These are phyloP conservation scores for Plantago major DNA, from an alignment of 257 asterid species.

Conservation along the genomic window DNA sequence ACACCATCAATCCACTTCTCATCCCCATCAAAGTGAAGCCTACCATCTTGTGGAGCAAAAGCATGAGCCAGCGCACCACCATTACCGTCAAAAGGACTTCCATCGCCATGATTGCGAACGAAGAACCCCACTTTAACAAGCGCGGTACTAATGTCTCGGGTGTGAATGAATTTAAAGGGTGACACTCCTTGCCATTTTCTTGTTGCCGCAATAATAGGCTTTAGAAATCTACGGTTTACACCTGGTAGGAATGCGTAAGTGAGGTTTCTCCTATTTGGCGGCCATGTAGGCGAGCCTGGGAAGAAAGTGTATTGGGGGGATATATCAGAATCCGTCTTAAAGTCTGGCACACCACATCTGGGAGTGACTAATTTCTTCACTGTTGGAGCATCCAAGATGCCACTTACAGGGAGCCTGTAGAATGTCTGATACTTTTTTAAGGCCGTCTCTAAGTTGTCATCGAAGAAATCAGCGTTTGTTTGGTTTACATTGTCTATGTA, in stretches of 20 bases:
- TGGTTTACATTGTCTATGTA: no score
- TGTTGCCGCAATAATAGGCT: background rate
- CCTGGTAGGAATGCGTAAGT: slow-evolving; percentile 9
- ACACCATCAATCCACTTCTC: slow-evolving; percentile 31
- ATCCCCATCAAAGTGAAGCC: slow-evolving; percentile 27
- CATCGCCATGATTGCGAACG: slow-evolving; percentile 20
- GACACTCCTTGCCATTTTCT: slow-evolving; percentile 8
- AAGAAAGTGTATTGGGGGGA: slow-evolving; percentile 8
- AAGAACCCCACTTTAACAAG: slow-evolving; percentile 26
- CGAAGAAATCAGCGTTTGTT: no score
- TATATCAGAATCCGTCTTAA: background rate
- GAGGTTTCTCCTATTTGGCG: background rate
- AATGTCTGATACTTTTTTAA: background rate
- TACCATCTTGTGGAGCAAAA: slow-evolving; percentile 20
- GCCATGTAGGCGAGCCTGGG: slow-evolving; percentile 16
- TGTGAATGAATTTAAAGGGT: slow-evolving; percentile 10
- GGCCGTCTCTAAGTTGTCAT: no score
- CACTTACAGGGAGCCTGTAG: background rate
- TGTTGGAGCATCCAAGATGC: background rate
- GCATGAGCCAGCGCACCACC: slow-evolving; percentile 27
- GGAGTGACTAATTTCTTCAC: background rate
- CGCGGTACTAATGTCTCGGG: background rate
- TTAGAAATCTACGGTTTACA: background rate
- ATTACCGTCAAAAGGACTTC: slow-evolving; percentile 18
- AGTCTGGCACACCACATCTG: background rate